Base-by-base conservation (phyloP, 768 basidiomycete species). In the Suillus weaverae region DNA sequence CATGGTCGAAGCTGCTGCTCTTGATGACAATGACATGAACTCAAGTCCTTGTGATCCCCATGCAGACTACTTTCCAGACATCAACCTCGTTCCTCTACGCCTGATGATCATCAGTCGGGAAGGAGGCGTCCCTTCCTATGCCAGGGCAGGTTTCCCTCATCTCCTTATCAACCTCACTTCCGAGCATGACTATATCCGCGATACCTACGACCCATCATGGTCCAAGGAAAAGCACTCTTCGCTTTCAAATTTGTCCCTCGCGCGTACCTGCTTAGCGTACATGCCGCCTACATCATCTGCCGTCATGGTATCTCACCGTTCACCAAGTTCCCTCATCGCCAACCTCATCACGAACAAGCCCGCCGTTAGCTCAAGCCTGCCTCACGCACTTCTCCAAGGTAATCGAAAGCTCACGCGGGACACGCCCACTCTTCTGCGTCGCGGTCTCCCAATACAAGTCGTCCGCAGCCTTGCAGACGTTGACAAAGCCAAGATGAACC, bases 301-400 rank as follows among this genome's bases (percentile, higher is more conserved):
- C 14, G 83, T 99, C 68, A 92, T 99, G 88, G 97, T 99, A 57
- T 97, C 95, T 16, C 97, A 99, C 79, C 93, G 95, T 59, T 97
- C 95, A 1, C 92, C 95, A 0, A 94, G 93, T 66, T 94, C 94
- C 3, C 86, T 99, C 66, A 99, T 99, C 70, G 97, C 88, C 54
- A 99, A 99, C 77, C 85, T 99, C 33, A 96, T 99, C 73, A 99
- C 97, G 38, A 99, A 99, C 76, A 97, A 95, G 73, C 97, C 97
- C 3, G 95, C 94, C 9, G 88, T 97, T 65, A 96, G 94, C 70
- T 97, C 96, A 3, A 96, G 94, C 69, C 84, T 99, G 39, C 96
- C 97, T 53, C 95, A 97, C 70, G 94, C 97, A 7, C 83, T 98
- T 20, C 84, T 99, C 33, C 92, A 94, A 68, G 89, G 91, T 7